Evolutionary conservation across 139 green algal species (phyloP), one percentile per base, ranked within the genome.

Genomic region (Coelastrella sp.): DNA sequence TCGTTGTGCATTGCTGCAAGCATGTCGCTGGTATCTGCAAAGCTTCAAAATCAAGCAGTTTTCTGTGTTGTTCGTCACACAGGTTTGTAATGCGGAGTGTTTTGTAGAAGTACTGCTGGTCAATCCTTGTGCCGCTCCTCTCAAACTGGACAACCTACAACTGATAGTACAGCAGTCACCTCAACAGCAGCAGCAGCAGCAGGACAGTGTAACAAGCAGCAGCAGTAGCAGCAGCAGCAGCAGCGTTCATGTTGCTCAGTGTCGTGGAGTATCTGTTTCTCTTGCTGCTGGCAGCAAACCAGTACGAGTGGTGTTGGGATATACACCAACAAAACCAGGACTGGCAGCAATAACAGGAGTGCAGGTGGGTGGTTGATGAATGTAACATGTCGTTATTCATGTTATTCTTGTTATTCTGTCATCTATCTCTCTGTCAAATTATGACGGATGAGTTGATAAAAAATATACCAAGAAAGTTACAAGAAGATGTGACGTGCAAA

Each of bases 91-190:
- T 19, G 92, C 96, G 6, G 69, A 90, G 75, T 88, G 85, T 0
- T 63, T 76, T 1, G 93, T 97, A 34, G 94, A 96, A 66, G 89
- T 97, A 21, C 71, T 91, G 60, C 87, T 97, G 59, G 76, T 68
- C 60, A 97, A 97, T 81, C 93, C 93, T 0, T 84, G 92, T 6
- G 66, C 91, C 1, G 80, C 94, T 7, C 64, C 84, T 11, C 81
- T 97, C 37, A 86, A 87, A 77, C 79, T 95, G 48, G 81, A 90
- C 27, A 30, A 63, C 9, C 59, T 89, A n/a, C 69, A 60, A 40
- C 62, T 85, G 8, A 27, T 75, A 25, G 32, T 84, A 40, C 53
- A 85, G 32, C 64, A 21, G 25, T 35, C 57, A 27, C 50, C 45
- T 23, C 53, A 71, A 41, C 60, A 69, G 51, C 68, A 87, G 66